Evolutionary conservation across 108 stramenopile genomes (phyloP).

Genomic region (Skeletonema marinoi): DNA sequence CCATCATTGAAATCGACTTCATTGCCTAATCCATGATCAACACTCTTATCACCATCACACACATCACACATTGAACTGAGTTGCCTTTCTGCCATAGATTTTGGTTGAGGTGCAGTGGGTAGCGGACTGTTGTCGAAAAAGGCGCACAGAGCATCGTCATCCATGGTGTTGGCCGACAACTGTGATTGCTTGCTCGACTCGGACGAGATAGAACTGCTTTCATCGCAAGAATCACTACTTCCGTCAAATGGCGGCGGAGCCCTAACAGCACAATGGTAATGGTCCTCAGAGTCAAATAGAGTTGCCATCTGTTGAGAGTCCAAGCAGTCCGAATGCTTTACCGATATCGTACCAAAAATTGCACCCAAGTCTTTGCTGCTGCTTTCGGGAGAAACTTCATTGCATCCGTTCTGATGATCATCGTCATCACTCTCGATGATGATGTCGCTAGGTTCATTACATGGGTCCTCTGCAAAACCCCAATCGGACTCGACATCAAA

Average conservation of each 20-base stretch:
- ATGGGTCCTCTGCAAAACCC: slow-evolving; percentile 3
- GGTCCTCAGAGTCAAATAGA: slow-evolving; percentile 23
- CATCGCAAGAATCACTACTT: slow-evolving; percentile 11
- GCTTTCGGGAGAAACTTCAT: background rate
- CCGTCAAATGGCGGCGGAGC: slow-evolving; percentile 6
- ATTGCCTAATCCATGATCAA: background rate
- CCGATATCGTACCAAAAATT: slow-evolving; percentile 12
- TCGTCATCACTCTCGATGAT: background rate
- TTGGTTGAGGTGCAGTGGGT: background rate
- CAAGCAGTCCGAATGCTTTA: background rate
- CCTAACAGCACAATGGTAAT: slow-evolving; percentile 7
- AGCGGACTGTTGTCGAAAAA: slow-evolving; percentile 27
- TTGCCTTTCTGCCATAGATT: background rate
- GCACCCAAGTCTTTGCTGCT: background rate
- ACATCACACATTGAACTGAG: background rate
- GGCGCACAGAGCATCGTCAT: slow-evolving; percentile 29
- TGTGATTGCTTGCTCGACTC: slow-evolving; percentile 15
- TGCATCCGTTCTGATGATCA: background rate
- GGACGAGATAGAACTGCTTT: slow-evolving; percentile 6
- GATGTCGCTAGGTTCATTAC: background rate
- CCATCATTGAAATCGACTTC: background rate
- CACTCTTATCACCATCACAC: background rate
- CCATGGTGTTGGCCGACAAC: slow-evolving; percentile 29
- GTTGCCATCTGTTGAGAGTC: slow-evolving; percentile 7
- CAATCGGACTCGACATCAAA: slow-evolving; percentile 1